Evolutionary conservation across 352 stramenopile genomes (phyloP), one percentile per base, ranked within the genome.

Genomic region (Globisporangium irregulare): DNA sequence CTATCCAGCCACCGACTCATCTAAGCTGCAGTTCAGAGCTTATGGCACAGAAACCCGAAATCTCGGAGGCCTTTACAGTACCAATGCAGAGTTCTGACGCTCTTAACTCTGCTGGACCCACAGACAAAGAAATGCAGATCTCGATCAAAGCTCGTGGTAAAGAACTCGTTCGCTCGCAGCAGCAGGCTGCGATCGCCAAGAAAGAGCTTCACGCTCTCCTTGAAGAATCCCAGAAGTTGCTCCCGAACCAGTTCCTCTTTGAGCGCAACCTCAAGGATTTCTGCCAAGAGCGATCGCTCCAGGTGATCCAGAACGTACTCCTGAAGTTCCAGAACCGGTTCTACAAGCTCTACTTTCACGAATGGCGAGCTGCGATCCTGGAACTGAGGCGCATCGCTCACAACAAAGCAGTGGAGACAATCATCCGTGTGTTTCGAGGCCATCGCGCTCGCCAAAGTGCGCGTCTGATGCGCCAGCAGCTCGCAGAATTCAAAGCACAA

Each of bases 231-330:
- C 74, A 88, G 53, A 67, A 68, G 20, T 59, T 88, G 12, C 48
- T 91, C 8, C 77, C 82, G 14, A 76, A 71, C 9, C 69, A 78
- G 32, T 91, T 89, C 48, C 73, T 91, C 3, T 91, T 91, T 64
- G 82, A 88, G 58, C 74, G 74, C 10, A 82, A 89, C 27, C 68
- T 91, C 15, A 79, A 66, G 1, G 66, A 61, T 5, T 77, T 80
- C 53, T 82, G 75, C 46, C 69, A 77, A 18, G 71, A 82, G 46
- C 79, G 79, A 57, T 74, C 79, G 6, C 50, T 89, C 8, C 57
- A 84, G 7, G 79, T 77, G 38, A 77, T 87, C 32, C 72, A 77
- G 2, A 64, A 69, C 9, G 79, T 84, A 32, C 34, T 89, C n/a
- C 41, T 75, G 24, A 62, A 72, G 10, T 85, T 89, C 56, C 73